phyloP scores from a whole-genome alignment of 768 basidiomycete genomes.

The Leccinum incarnatum region DNA sequence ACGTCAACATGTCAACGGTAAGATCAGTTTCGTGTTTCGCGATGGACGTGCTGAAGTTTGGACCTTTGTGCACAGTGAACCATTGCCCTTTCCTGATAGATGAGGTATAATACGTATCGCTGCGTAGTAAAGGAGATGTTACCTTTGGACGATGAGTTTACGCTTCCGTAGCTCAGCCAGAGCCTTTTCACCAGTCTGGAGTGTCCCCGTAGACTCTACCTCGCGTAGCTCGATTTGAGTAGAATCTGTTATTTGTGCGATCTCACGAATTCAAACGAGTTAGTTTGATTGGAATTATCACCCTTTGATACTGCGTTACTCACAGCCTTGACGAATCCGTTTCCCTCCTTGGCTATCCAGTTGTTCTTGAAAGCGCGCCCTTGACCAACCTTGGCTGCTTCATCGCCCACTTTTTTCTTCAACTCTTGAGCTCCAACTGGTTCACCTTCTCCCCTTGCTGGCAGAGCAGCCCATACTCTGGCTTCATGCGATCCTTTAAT shows the following conservation, averaged over 20 bases:
- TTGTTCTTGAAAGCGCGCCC: conserved; percentile 94
- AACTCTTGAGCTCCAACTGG: conserved; percentile 68
- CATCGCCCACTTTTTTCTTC: conserved; percentile 77
- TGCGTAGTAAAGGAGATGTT: background rate
- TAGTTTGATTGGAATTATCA: background rate
- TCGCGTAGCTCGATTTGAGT: conserved; percentile 75
- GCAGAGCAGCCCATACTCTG: conserved; percentile 86
- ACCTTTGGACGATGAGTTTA: conserved; percentile 86
- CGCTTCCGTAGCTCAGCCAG: conserved; percentile 89
- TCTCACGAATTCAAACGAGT: conserved; percentile 39
- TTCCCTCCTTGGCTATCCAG: conserved; percentile 92
- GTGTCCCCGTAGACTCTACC: conserved; percentile 68
- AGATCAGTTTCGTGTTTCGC: conserved; percentile 95
- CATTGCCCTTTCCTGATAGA: conserved; percentile 84
- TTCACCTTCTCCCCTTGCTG: conserved; percentile 62
- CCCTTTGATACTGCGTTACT: conserved; percentile 29
- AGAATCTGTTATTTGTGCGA: conserved; percentile 60
- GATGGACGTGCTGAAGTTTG: conserved; percentile 84
- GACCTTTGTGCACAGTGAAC: conserved; percentile 86
- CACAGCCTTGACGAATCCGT: conserved; percentile 83
- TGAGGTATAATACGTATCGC: conserved; percentile 3
- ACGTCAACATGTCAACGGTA: conserved; percentile 90
- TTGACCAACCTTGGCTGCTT: conserved; percentile 91
- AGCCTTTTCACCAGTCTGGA: conserved; percentile 73
- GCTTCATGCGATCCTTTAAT: conserved; percentile 90